phyloP scores from a whole-genome alignment of 2,329 filamentous ascomycete genomes.

The Cladosporium sp. region DNA sequence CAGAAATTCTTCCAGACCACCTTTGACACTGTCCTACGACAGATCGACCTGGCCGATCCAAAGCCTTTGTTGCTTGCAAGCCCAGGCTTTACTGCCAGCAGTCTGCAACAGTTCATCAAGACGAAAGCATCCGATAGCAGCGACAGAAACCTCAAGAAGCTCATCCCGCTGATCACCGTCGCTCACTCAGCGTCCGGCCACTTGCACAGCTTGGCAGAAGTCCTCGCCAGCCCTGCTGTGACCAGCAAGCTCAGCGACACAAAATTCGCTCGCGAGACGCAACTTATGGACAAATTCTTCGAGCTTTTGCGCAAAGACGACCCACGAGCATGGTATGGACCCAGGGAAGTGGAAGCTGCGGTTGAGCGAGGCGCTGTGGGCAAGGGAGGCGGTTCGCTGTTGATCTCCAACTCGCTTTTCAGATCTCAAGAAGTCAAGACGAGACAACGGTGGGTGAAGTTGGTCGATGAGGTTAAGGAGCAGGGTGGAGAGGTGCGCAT shows the following conservation, averaged over 20 bases:
- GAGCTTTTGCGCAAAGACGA: constrained; percentile 76
- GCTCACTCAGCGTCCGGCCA: constrained; percentile 84
- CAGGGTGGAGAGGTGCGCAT: constrained; percentile 83
- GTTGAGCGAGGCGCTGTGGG: constrained; percentile 86
- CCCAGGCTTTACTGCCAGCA: constrained; percentile 78
- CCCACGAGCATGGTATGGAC: constrained; percentile 85
- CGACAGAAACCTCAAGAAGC: constrained; percentile 64
- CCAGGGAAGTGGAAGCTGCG: constrained; percentile 73
- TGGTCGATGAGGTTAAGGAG: constrained; percentile 80
- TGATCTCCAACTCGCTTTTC: constrained; percentile 86
- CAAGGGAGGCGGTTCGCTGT: constrained; percentile 72
- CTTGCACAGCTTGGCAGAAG: constrained; percentile 80
- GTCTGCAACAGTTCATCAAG: constrained; percentile 72
- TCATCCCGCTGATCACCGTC: constrained; percentile 61
- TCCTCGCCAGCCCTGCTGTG: constrained; percentile 76
- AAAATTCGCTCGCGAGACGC: constrained; percentile 79
- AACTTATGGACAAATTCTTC: constrained; percentile 78
- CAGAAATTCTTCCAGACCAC: constrained; percentile 71
- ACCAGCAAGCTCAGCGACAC: constrained; percentile 74
- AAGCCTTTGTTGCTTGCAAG: constrained; percentile 78
- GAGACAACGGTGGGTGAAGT: constrained; percentile 71
- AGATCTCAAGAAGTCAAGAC: constrained; percentile 72
- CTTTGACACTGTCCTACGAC: constrained; percentile 68
- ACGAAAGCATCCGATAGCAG: constrained; percentile 57
- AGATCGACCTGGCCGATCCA: constrained; percentile 67